These are phyloP conservation scores for Heracleum sosnowskyi DNA, from an alignment of 129 eudicot species.

Conservation along the genomic window DNA sequence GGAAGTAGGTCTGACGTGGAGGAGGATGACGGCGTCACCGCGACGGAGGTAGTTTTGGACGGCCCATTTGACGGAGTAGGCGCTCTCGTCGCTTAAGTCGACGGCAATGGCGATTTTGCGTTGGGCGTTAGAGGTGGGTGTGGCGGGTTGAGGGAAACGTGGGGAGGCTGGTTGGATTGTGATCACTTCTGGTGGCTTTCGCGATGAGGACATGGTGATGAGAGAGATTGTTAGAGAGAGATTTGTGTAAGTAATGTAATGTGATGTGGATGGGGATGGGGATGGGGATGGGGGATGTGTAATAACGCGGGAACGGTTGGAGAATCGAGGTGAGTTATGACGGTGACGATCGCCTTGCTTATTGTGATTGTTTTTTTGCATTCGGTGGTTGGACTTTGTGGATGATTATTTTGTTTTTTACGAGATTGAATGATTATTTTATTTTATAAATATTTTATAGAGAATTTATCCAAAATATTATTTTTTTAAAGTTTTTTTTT, in stretches of 20 bases:
- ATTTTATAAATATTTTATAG: too few relatives aligned
- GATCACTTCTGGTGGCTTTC: constrained; percentile 23
- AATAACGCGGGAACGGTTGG: background rate
- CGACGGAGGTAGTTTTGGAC: constrained; percentile 77
- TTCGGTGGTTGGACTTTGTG: background rate
- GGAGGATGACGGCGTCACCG: constrained; percentile 66
- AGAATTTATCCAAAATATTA: too few relatives aligned
- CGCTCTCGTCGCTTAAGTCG: constrained; percentile 79
- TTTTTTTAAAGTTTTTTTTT: too few relatives aligned
- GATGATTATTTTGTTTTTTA: too few relatives aligned
- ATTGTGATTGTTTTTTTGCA: background rate
- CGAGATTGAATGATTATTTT: too few relatives aligned
- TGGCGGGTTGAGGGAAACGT: constrained; percentile 34
- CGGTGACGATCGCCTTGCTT: background rate
- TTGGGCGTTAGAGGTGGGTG: constrained; percentile 34
- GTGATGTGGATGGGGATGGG: background rate
- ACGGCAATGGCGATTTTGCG: constrained; percentile 75
- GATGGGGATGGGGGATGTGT: background rate
- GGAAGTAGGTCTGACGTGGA: constrained; percentile 77
- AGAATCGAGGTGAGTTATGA: background rate
- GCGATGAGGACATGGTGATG: constrained; percentile 25
- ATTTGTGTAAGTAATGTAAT: background rate
- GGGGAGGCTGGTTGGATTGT: constrained; percentile 62
- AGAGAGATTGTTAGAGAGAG: background rate
- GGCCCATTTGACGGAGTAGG: constrained; percentile 74